Percentiles rank a stretch among this genome's conserved stretches.
These are phyloP conservation scores for Solanum boliviense DNA, from an alignment of 257 asterid genomes.

Conservation along the genomic window DNA sequence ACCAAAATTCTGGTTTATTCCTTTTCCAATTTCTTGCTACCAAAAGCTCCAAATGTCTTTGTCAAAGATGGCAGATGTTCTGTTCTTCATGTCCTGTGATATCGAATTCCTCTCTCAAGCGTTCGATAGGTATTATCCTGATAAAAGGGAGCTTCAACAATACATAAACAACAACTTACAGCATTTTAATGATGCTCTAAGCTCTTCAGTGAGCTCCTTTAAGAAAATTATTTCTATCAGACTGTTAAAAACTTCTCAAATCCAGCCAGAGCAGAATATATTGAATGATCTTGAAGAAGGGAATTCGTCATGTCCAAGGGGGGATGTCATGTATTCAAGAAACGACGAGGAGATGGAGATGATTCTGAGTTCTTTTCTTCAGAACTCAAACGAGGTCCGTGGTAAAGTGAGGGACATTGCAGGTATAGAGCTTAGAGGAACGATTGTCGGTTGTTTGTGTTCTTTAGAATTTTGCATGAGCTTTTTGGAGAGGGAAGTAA, in stretches of 20 bases:
- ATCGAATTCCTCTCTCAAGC: constrained; percentile 18
- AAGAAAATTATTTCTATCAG: background rate
- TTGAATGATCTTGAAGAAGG: constrained; percentile 27
- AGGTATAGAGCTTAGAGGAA: constrained; percentile 1
- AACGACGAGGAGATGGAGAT: constrained; percentile 8
- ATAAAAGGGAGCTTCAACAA: constrained; percentile 27
- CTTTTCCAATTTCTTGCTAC: constrained; percentile 38
- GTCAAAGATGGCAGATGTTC: constrained; percentile 23
- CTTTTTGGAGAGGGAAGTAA: constrained; percentile 20
- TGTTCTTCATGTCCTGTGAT: constrained; percentile 23
- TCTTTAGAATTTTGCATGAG: constrained; percentile 27
- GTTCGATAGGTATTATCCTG: constrained; percentile 4
- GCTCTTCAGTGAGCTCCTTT: constrained; percentile 2
- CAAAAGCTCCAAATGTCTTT: constrained; percentile 26
- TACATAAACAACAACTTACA: constrained; percentile 13
- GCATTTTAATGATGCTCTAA: constrained; percentile 15
- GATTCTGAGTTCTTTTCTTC: constrained; percentile 1
- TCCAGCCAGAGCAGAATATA: constrained; percentile 3
- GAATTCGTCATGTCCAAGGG: background rate
- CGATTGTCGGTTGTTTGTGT: constrained; percentile 7
- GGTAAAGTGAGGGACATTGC: constrained; percentile 10
- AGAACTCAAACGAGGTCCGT: background rate
- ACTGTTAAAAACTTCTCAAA: constrained; percentile 7
- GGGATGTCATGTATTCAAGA: background rate
- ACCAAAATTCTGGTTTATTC: constrained; percentile 57